Base-by-base conservation (phyloP, 2,329 filamentous ascomycete species). In the Neopestalotiopsis clavispora region DNA sequence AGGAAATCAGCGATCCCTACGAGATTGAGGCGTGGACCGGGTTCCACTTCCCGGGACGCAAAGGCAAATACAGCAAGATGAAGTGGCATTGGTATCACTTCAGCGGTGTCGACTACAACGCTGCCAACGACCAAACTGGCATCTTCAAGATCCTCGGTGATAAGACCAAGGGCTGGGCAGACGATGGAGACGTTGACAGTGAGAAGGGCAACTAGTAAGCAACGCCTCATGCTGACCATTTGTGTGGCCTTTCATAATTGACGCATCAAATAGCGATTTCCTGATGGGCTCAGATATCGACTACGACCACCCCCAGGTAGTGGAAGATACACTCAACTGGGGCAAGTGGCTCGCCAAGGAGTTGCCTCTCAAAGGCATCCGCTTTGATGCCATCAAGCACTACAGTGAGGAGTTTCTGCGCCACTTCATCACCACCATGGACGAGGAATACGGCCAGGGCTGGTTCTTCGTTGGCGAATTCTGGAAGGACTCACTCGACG, bases 401-500 rank as follows among this genome's bases (percentile, higher is more conserved):
- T 80, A 78, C 70, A 78, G 76, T 28, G 75, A 75, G 17, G 69
- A 70, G 34, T 63, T 68, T 20, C 32, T 70, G 5, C 69, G 66
- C 34, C 66, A 70, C 28, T 67, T 68, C 17, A 60, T 60, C 45
- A 70, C 69, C 10, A 70, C 66, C 17, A 70, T 79, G n/a, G 68
- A 73, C 60, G 56, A 69, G 10, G 69, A 68, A 1, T 74, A 76
- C 6, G 86, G 86, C 2, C 79, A 83, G 13, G 80, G 86, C 12
- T 89, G 89, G 78, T 91, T 92, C 74, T 80, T 92, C 17, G 87
- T 94, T 1, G 91, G 90, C 10, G 91, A 94, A 74, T 92, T 90
- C 76, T 93, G 91, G 90, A 85, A 85, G 40, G 86, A 85, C 61
- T 86, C 91, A 67, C 78, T 86, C 0, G 75, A 83, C 20, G 84